These are phyloP conservation scores for Curvularia hawaiiensis DNA, from an alignment of 2,329 filamentous ascomycete genomes.

Conservation along the genomic window DNA sequence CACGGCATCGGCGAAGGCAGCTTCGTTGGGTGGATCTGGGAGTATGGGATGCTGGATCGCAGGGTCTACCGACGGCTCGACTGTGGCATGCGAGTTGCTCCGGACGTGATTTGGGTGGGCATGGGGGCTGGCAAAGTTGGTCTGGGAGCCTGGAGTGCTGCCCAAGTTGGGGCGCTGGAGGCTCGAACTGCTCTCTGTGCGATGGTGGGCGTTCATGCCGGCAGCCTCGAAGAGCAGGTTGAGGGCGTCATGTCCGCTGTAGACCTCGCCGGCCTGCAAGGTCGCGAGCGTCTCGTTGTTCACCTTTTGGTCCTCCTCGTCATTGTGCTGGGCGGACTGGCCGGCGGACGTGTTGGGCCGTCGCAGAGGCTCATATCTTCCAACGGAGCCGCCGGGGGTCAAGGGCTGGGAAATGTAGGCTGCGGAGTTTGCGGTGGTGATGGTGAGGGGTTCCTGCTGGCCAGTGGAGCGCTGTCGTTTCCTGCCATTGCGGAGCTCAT, in stretches of 20 bases:
- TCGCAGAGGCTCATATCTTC: constrained; percentile 68
- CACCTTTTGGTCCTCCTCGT: constrained; percentile 62
- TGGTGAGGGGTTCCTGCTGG: constrained; percentile 42
- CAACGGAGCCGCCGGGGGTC: constrained; percentile 69
- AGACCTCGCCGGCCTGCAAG: constrained; percentile 71
- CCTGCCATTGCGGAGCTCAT: constrained; percentile 73
- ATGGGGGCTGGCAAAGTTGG: constrained; percentile 43
- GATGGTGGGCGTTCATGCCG: constrained; percentile 54
- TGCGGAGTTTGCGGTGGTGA: constrained; percentile 24
- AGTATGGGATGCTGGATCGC: constrained; percentile 34
- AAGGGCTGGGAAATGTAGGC: constrained; percentile 58
- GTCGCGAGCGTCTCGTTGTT: constrained; percentile 65
- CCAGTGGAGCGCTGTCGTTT: constrained; percentile 65
- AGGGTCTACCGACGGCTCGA: constrained; percentile 40
- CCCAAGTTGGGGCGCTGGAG: constrained; percentile 42
- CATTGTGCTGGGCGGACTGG: constrained; percentile 32
- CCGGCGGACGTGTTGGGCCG: constrained; percentile 56
- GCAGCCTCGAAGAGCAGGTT: constrained; percentile 90
- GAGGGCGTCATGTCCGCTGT: constrained; percentile 89
- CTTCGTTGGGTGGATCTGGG: constrained; percentile 42
- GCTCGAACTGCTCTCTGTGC: constrained; percentile 53
- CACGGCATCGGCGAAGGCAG: constrained; percentile 66
- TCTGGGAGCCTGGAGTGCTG: constrained; percentile 46
- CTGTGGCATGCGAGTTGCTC: constrained; percentile 29
- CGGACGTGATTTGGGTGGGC: constrained; percentile 30